Percentiles rank a stretch among this genome's conserved stretches.
phyloP scores from a whole-genome alignment of 1,139 yeast species.

The Candida tetrigidarum region DNA sequence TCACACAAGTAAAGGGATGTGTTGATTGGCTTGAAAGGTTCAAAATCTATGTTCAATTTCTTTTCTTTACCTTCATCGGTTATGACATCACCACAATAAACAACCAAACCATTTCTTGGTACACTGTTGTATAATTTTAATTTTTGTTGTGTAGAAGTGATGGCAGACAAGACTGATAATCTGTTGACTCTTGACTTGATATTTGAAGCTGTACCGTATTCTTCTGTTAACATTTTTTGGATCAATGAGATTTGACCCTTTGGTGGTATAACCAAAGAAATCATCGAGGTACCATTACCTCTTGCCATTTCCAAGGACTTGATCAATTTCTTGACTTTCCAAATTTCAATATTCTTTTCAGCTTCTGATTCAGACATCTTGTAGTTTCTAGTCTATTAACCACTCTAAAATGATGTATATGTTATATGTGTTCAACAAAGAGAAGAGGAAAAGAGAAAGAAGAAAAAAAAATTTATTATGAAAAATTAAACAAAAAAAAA shows the following conservation, averaged over 20 bases:
- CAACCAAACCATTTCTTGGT: slow-evolving; percentile 92
- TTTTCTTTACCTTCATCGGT: slow-evolving; percentile 98
- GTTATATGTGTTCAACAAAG: neutral
- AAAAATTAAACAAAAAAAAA: neutral
- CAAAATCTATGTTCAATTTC: slow-evolving; percentile 92
- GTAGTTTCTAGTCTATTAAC: slow-evolving; percentile 9
- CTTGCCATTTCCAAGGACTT: slow-evolving; percentile 87
- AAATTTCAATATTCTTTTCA: slow-evolving; percentile 95
- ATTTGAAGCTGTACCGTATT: slow-evolving; percentile 97
- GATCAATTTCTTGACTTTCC: slow-evolving; percentile 96
- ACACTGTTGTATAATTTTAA: slow-evolving; percentile 86
- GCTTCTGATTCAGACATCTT: slow-evolving; percentile 43
- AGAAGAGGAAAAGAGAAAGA: neutral
- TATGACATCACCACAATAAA: slow-evolving; percentile 97
- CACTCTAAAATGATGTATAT: neutral
- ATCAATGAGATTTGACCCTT: slow-evolving; percentile 88
- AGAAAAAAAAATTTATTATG: neutral
- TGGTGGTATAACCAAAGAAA: slow-evolving; percentile 94
- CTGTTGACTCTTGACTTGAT: slow-evolving; percentile 97
- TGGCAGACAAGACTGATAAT: slow-evolving; percentile 92
- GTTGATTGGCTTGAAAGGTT: slow-evolving; percentile 98
- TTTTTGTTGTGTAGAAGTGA: slow-evolving; percentile 97
- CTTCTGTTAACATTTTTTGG: slow-evolving; percentile 95
- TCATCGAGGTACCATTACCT: slow-evolving; percentile 99
- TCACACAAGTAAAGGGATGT: too few species aligned